Evolutionary conservation across 148 eudicot genomes (phyloP).

Genomic region (Vaccinium myrtillus): DNA sequence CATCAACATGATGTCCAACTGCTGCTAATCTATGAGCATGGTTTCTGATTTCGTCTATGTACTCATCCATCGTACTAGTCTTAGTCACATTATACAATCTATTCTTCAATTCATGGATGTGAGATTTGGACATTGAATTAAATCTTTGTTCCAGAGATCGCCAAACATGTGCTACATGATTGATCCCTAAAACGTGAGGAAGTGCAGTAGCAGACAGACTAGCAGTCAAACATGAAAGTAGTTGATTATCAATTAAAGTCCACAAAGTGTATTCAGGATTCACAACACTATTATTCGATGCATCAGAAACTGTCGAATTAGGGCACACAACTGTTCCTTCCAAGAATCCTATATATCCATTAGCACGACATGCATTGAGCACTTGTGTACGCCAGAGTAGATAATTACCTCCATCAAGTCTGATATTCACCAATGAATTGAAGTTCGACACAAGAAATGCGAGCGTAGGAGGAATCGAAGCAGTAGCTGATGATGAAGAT

Average conservation of each 20-base stretch:
- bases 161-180: background rate
- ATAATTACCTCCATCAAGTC: too few relatives aligned
- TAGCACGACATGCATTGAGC: too few relatives aligned
- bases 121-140: background rate
- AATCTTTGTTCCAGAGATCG: background rate
- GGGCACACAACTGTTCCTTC: too few relatives aligned
- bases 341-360: too few relatives aligned
- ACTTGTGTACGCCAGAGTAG: too few relatives aligned
- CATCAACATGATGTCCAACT: background rate
- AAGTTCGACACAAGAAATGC: too few relatives aligned
- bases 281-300: too few relatives aligned
- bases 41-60: background rate
- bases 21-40: background rate
- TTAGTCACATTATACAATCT: background rate
- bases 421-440: too few relatives aligned
- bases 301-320: background rate
- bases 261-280: background rate
- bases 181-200: background rate
- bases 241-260: background rate
- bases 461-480: too few relatives aligned
- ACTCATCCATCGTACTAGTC: background rate
- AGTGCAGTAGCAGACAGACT: background rate
- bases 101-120: background rate
- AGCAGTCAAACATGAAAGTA: background rate
- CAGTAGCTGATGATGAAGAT: too few relatives aligned